phyloP scores from a whole-genome alignment of 495 filamentous ascomycete genomes.

The Penicillium cataractarum region DNA sequence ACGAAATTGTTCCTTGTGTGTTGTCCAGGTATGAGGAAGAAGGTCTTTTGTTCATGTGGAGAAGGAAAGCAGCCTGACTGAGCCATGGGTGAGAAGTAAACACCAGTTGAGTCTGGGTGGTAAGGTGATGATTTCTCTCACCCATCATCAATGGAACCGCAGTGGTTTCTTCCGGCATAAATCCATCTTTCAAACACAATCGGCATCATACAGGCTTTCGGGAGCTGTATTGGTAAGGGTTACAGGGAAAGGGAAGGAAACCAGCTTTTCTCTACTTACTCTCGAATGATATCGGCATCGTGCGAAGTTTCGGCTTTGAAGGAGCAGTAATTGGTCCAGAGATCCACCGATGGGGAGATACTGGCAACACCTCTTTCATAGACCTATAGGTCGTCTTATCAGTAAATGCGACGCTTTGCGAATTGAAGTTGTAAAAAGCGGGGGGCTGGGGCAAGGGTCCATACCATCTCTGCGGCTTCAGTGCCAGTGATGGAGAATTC shows the following conservation, averaged over 20 bases:
- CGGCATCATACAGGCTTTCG: constrained; percentile 39
- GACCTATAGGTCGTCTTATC: constrained; percentile 55
- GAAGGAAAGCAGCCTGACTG: constrained; percentile 55
- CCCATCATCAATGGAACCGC: constrained; percentile 52
- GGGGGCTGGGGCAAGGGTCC: constrained; percentile 2
- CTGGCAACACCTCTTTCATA: constrained; percentile 96
- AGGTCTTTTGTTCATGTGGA: constrained; percentile 35
- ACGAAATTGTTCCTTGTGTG: constrained; percentile 32
- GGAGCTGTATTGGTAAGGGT: constrained; percentile 47
- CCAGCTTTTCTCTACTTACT: constrained; percentile 82
- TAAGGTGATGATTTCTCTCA: constrained; percentile 57
- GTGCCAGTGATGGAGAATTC: constrained; percentile 97
- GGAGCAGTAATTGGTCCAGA: constrained; percentile 95
- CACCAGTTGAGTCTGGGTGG: constrained; percentile 42
- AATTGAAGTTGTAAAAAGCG: neutral
- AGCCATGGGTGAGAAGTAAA: constrained; percentile 62
- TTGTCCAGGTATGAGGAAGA: constrained; percentile 36
- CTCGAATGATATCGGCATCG: constrained; percentile 93
- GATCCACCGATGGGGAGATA: constrained; percentile 88
- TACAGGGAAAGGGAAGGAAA: constrained; percentile 66
- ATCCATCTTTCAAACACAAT: constrained; percentile 35
- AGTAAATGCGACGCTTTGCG: constrained; percentile 19
- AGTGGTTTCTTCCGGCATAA: constrained; percentile 26
- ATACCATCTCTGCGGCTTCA: constrained; percentile 96
- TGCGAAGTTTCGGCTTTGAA: constrained; percentile 98